Conservation (phyloP, 352 stramenopile genomes). For the Phytophthora kernoviae region DNA sequence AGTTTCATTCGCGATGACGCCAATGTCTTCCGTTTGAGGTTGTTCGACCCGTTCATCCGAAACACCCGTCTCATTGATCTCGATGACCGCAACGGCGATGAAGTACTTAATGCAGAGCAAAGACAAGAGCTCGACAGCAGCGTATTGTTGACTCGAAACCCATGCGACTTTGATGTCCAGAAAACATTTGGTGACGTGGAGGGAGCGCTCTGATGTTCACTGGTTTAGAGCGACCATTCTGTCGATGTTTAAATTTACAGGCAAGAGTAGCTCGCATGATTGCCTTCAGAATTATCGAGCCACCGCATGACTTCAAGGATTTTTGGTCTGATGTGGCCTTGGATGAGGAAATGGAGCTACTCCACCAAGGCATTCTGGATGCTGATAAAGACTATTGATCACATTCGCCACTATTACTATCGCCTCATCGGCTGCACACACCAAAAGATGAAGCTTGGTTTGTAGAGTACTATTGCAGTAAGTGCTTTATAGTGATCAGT, state of each 20-base stretch:
- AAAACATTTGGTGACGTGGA: conserved; percentile 24
- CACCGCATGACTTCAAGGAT: too few relatives aligned
- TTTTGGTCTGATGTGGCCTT: conserved; percentile 6
- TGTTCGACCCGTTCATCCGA: neutral
- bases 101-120: conserved; percentile 9
- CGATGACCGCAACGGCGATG: conserved; percentile 1
- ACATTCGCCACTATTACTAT: neutral
- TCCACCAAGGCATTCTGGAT: conserved; percentile 15
- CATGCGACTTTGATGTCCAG: conserved; percentile 13
- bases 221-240: too few relatives aligned
- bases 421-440: neutral
- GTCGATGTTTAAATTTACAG: too few relatives aligned
- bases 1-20: neutral
- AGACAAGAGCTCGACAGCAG: conserved; percentile 3
- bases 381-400: conserved; percentile 4
- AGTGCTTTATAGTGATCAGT: neutral
- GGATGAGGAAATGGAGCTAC: conserved; percentile 18
- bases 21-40: neutral
- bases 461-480: neutral
- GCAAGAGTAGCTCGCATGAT: too few relatives aligned
- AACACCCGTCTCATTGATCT: conserved; percentile 15
- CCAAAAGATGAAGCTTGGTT: neutral
- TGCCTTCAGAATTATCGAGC: too few relatives aligned
- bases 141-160: conserved; percentile 9
- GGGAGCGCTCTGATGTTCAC: conserved; percentile 9